These are phyloP conservation scores for Entoloma clypeatum DNA, from an alignment of 1,284 basidiomycete species.

Conservation along the genomic window DNA sequence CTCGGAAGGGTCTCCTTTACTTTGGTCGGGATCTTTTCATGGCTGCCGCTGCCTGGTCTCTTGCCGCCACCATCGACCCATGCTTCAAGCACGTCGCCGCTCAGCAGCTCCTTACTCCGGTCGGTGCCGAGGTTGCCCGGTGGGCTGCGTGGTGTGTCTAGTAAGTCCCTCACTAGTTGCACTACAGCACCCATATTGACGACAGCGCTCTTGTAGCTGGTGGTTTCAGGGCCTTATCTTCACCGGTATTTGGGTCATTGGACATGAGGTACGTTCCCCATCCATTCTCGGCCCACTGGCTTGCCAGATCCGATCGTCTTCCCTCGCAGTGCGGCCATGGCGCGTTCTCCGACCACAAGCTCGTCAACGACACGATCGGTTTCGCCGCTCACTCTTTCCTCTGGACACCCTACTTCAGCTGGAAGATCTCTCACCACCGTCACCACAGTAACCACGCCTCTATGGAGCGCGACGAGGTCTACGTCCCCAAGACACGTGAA, in stretches of 20 bases:
- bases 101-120: slow-evolving; percentile 27
- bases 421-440: slow-evolving; percentile 53
- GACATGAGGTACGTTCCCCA: slow-evolving; percentile 43
- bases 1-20: slow-evolving; percentile 35
- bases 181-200: slow-evolving; percentile 6
- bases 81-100: slow-evolving; percentile 30
- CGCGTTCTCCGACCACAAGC: slow-evolving; percentile 33
- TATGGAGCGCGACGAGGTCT: slow-evolving; percentile 61
- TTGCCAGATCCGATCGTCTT: no score
- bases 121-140: slow-evolving; percentile 36
- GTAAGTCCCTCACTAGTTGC: slow-evolving; percentile 24
- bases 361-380: slow-evolving; percentile 36
- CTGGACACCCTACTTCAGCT: slow-evolving; percentile 54
- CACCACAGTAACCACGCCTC: slow-evolving; percentile 51
- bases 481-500: slow-evolving; percentile 52
- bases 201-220: slow-evolving; percentile 37
- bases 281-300: slow-evolving; percentile 2
- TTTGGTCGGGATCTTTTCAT: slow-evolving; percentile 45
- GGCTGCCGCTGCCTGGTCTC: slow-evolving; percentile 41
- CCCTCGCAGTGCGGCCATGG: slow-evolving; percentile 25
- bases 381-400: slow-evolving; percentile 47
- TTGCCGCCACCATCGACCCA: slow-evolving; percentile 47
- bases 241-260: slow-evolving; percentile 62
- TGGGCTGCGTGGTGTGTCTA: slow-evolving; percentile 49
- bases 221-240: slow-evolving; percentile 61